A percentile compares a stretch with the other conserved stretches of the same genome.
phyloP scores from a whole-genome alignment of 148 eudicot genomes.

The Rhododendron ferrugineum region DNA sequence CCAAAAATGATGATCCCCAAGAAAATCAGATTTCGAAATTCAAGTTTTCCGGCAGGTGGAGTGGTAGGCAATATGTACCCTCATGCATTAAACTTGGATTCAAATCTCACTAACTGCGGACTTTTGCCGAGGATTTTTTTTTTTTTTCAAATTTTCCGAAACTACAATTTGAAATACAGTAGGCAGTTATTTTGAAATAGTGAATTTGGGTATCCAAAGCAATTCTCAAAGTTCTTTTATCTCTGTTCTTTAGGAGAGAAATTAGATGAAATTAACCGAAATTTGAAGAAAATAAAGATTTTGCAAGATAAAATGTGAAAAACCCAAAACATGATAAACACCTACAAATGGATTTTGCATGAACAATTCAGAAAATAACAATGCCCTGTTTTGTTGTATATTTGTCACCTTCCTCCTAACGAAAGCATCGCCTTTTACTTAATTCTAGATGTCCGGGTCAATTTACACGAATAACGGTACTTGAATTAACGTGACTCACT shows the following conservation, averaged over 20 bases:
- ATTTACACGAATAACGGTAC: background rate
- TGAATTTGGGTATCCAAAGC: background rate
- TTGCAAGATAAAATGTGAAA: background rate
- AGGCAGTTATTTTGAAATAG: background rate
- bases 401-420: background rate
- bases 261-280: background rate
- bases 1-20: background rate
- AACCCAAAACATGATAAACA: background rate
- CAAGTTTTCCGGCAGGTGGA: background rate
- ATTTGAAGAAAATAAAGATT: background rate
- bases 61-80: too few species aligned
- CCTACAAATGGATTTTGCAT: background rate
- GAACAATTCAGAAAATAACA: background rate
- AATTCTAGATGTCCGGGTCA: background rate
- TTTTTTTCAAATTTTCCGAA: too few species aligned
- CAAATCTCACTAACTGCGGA: too few species aligned
- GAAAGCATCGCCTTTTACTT: background rate
- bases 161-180: background rate
- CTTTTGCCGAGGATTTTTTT: too few species aligned
- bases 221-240: background rate
- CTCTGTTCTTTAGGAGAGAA: background rate
- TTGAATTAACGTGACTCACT: constrained; percentile 37
- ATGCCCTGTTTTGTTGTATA: background rate
- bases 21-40: background rate
- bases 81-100: too few species aligned